Evolutionary conservation across 208 protist genomes (phyloP), one percentile per base, ranked within the genome.

Genomic region (Leishmania aethiopica): DNA sequence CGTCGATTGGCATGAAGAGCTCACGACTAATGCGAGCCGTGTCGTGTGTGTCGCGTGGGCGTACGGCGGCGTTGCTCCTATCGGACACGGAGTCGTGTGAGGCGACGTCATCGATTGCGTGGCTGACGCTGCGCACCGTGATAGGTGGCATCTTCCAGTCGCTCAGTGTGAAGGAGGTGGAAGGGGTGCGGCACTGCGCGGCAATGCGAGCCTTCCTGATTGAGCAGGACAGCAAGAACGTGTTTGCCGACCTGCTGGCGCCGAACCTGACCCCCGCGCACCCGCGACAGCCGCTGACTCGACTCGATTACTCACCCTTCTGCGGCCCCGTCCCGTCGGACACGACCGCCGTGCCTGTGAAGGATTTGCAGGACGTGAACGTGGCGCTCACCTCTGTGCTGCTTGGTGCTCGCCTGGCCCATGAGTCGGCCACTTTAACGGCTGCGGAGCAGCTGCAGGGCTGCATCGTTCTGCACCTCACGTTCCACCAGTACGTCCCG

Each of bases 301-400:
- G 66, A 25, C 82, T 89, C 66, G 84, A 88, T 60, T 82, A 84
- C 72, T 91, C 88, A 22, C 88, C 88, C 0, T 81, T 91, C 70
- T 91, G 85, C 60, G 88, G 88, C 40, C 88, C 88, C 15, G 55
- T 74, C 3, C 69, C 73, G 1, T 82, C 78, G 2, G 83, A 88
- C 42, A 81, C 83, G 17, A 82, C 67, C 25, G 49, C 80, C 37
- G 47, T 84, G 32, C 83, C 69, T 1, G 80, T 91, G 59, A 49
- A 49, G 8, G 45, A 49, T 49, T 49, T 49, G 45, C 45, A 11
- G 10, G 45, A 49, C 45, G 45, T 49, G 10, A 49, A 49, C 45
- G 45, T 49, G 45, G 45, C 45, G 45, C 45, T 49, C 10, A 49
- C 45, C 8, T 49, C 45, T 49, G 45, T 49, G 45, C 45, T 49